A percentile compares a stretch with the other conserved stretches of the same genome.
Evolutionary conservation across 768 basidiomycete genomes (phyloP).

Genomic region (Kwoniella heveanensis): DNA sequence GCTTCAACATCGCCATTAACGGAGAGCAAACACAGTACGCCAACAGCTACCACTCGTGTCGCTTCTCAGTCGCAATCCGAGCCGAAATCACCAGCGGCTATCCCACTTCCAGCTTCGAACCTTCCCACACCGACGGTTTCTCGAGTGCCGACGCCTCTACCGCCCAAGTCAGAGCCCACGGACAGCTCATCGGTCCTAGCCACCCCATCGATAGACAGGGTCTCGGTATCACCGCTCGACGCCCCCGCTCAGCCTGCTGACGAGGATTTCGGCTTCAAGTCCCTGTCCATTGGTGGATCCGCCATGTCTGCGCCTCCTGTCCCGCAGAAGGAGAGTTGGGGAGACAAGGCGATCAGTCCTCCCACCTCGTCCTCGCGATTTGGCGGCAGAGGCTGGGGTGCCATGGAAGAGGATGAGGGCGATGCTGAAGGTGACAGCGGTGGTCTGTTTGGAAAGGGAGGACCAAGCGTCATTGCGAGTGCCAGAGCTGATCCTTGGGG

Average conservation of each 20-base stretch:
- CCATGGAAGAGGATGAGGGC: conserved; percentile 38
- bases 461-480: conserved; percentile 25
- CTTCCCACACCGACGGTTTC: conserved; percentile 33
- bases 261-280: conserved; percentile 44
- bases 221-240: conserved; percentile 49
- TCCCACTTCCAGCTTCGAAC: conserved; percentile 44
- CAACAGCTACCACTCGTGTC: conserved; percentile 8
- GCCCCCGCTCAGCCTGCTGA: conserved; percentile 18
- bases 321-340: conserved; percentile 14
- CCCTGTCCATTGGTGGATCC: conserved; percentile 38
- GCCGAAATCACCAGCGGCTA: conserved; percentile 20
- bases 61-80: not conserved
- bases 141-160: conserved; percentile 26
- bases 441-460: conserved; percentile 45
- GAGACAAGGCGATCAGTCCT: conserved; percentile 1
- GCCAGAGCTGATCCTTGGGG: conserved; percentile 27
- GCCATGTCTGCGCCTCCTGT: conserved; percentile 14
- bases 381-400: conserved; percentile 49
- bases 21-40: not conserved
- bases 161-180: conserved; percentile 13
- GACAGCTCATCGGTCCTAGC: conserved; percentile 9
- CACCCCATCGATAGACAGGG: conserved; percentile 41
- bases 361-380: conserved; percentile 28
- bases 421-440: conserved; percentile 13
- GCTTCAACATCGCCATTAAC: not conserved